Percentiles rank a stretch among this genome's conserved stretches.
phyloP scores from a whole-genome alignment of 106 monocot genomes.

The Dendrobium officinale region DNA sequence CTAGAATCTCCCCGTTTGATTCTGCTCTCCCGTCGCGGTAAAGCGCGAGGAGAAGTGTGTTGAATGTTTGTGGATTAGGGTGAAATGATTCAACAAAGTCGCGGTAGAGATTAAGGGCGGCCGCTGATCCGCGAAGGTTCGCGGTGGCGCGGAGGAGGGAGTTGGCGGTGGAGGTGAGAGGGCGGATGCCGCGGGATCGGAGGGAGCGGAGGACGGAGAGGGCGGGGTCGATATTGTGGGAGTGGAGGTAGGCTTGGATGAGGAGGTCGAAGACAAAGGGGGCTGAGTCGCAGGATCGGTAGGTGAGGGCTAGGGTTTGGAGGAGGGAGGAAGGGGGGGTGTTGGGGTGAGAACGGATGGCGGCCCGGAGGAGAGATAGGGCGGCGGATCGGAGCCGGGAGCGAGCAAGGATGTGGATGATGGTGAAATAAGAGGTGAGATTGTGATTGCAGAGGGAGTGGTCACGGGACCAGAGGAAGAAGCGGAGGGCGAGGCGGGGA shows the following conservation, averaged over 20 bases:
- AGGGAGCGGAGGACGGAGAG: conserved; percentile 30
- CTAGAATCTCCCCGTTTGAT: conserved; percentile 11
- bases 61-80: conserved; percentile 37
- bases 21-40: conserved; percentile 40
- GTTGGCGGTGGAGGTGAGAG: conserved; percentile 27
- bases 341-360: conserved; percentile 17
- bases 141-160: conserved; percentile 30
- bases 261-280: conserved; percentile 77
- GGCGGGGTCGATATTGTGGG: conserved; percentile 29
- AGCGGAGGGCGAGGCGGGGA: conserved; percentile 45
- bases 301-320: conserved; percentile 30
- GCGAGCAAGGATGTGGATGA: conserved; percentile 51
- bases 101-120: conserved; percentile 36
- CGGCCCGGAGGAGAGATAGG: conserved; percentile 31
- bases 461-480: conserved; percentile 28
- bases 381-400: conserved; percentile 29
- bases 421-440: conserved; percentile 17
- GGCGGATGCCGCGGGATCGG: conserved; percentile 18
- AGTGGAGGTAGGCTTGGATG: conserved; percentile 40
- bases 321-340: conserved; percentile 13
- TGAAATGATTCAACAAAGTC: conserved; percentile 24
- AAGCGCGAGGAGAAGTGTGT: conserved; percentile 42
- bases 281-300: conserved; percentile 56
- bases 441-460: conserved; percentile 11
- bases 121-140: conserved; percentile 18